Evolutionary conservation across 495 filamentous ascomycete genomes (phyloP), one percentile per base, ranked within the genome.

Genomic region (Tuber umbilicatum): DNA sequence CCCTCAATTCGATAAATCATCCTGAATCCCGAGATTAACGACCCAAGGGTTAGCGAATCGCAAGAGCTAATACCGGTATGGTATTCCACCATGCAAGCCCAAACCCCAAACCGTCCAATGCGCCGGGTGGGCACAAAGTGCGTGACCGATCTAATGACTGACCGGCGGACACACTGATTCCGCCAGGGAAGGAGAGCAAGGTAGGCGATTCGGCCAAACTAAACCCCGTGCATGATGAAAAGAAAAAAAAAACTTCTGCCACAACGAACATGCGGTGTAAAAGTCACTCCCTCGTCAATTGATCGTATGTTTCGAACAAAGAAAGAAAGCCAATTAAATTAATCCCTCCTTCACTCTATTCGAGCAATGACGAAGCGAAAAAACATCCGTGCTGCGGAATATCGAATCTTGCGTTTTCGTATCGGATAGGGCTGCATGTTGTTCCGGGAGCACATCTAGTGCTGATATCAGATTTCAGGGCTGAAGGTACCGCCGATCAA

Each of bases 391-490:
- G 27, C 27, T 64, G 55, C 55, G 27, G 27, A 64, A 31, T 64
- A 31, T 64, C 55, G 55, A 35, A 64, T 64, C 55, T 64, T 35
- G 55, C 55, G 27, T 64, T 64, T 31, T 14, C 17, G 27, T 64
- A 35, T 64, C 55, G 50, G 50, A 64, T 64, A 64, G 55, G 55
- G 55, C 55, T 64, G 55, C 55, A 64, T 64, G 1, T 16, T 35
- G 14, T 35, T 64, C 31, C 31, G 55, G n/a, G 27, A 64, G 55
- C 55, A 35, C 55, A 35, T 35, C 55, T 64, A 64, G 55, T 2
- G 55, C 55, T 64, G 55, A 64, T 64, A 64, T 64, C 27, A 64
- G 55, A 64, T 64, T 64, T 35, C 14, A 64, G 55, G 14, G 55
- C 55, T 64, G 55, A 64, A 35, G 55, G 55, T 64, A 35, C 31